These are phyloP conservation scores for Yarrowia deformans DNA, from an alignment of 805 yeast species.

Conservation along the genomic window DNA sequence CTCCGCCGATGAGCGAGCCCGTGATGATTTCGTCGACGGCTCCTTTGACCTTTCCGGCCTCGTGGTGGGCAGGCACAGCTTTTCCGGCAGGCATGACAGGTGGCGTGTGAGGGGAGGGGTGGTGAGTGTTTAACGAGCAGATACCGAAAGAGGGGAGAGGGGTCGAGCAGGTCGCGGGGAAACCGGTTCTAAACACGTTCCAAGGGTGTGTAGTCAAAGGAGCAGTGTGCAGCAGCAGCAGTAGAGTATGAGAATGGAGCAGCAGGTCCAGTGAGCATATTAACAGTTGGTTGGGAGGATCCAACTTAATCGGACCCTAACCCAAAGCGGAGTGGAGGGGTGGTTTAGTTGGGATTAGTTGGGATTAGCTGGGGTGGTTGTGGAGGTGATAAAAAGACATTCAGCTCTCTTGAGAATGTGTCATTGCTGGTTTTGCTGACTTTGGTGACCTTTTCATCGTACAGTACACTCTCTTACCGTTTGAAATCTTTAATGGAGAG, in stretches of 20 bases:
- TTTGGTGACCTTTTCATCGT: no score
- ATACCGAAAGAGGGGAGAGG: neutral
- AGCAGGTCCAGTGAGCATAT: neutral
- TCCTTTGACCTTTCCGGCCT: slow-evolving; percentile 44
- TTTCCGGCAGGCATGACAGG: slow-evolving; percentile 25
- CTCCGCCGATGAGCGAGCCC: slow-evolving; percentile 36
- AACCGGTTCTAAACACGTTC: neutral
- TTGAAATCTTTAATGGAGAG: no score
- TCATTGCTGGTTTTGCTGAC: no score
- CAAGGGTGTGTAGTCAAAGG: neutral
- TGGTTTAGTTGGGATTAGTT: neutral
- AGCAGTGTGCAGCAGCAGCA: neutral
- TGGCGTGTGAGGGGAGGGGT: neutral
- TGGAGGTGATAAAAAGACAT: no score
- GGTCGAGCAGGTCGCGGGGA: neutral
- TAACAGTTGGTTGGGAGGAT: neutral
- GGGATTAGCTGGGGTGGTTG: neutral
- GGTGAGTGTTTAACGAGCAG: neutral
- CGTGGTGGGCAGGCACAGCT: slow-evolving; percentile 46
- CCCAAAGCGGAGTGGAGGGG: neutral
- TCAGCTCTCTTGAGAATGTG: no score
- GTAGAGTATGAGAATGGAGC: neutral
- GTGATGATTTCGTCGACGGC: slow-evolving; percentile 43
- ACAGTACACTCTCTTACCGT: no score
- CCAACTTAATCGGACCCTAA: slow-evolving; percentile 1